A percentile compares a stretch with the other conserved stretches of the same genome.
phyloP scores from a whole-genome alignment of 1,284 basidiomycete species.

The Ustilago hordei region DNA sequence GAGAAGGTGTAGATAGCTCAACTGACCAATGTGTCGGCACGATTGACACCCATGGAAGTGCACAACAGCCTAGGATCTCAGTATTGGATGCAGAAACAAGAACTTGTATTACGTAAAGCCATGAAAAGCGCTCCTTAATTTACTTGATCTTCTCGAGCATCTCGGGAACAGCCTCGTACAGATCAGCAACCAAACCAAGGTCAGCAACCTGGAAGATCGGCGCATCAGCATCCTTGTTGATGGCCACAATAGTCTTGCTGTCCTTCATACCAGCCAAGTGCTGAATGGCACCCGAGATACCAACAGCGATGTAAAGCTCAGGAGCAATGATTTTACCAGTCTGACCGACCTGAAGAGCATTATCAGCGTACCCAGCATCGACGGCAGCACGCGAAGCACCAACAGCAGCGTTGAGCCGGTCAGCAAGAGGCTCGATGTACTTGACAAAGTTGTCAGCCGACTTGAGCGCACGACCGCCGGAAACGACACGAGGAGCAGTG shows the following conservation, averaged over 20 bases:
- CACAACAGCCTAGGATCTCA: neutral
- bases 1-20: too few species aligned
- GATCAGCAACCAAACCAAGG: conserved; percentile 83
- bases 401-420: conserved; percentile 91
- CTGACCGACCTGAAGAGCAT: conserved; percentile 97
- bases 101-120: neutral
- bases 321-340: conserved; percentile 87
- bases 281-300: conserved; percentile 98
- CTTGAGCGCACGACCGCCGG: conserved; percentile 95
- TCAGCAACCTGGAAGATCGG: conserved; percentile 99
- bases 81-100: neutral
- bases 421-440: conserved; percentile 91
- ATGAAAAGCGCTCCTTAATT: neutral
- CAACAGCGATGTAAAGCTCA: conserved; percentile 93
- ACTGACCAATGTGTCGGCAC: too few species aligned
- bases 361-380: conserved; percentile 97
- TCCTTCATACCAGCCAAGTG: conserved; percentile 99
- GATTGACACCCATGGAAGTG: neutral
- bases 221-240: conserved; percentile 99
- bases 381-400: conserved; percentile 97
- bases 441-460: conserved; percentile 90
- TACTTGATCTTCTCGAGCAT: conserved; percentile 58
- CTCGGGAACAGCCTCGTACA: conserved; percentile 70
- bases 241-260: conserved; percentile 95
- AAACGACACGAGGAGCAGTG: conserved; percentile 87